phyloP scores from a whole-genome alignment of 176 grass and related monocot species.

The Triticum turgidum region DNA sequence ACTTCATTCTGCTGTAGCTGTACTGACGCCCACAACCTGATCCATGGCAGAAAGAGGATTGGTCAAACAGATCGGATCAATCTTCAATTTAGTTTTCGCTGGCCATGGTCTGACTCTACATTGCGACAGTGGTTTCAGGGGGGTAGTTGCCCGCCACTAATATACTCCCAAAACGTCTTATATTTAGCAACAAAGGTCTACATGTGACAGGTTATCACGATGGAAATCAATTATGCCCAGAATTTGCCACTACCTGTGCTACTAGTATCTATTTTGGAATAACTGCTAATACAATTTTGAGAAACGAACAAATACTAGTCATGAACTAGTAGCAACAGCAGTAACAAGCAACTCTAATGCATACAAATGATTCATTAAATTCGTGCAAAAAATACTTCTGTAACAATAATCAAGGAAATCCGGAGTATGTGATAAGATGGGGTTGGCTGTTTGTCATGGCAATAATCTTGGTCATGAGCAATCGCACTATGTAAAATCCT shows the following conservation, averaged over 20 bases:
- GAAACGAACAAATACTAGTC: background rate
- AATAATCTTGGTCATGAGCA: background rate
- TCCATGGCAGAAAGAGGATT: background rate
- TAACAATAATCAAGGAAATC: background rate
- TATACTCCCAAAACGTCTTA: too few relatives aligned
- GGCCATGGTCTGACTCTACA: background rate
- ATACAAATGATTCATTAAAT: background rate
- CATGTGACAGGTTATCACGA: background rate
- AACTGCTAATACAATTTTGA: background rate
- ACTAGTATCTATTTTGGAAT: background rate
- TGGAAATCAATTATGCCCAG: background rate
- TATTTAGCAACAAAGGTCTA: too few relatives aligned
- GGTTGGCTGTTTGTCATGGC: background rate
- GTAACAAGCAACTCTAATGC: background rate
- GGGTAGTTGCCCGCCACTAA: background rate
- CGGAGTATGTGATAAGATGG: background rate
- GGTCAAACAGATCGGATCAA: background rate
- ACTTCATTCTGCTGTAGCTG: slow-evolving; percentile 21
- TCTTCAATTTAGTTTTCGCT: background rate
- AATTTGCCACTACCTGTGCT: background rate
- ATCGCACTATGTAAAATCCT: background rate
- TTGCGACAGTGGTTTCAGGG: background rate
- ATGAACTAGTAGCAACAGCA: slow-evolving; percentile 1
- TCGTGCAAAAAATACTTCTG: background rate
- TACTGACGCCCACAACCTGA: slow-evolving; percentile 45